Conservation (phyloP, 1,284 basidiomycete genomes). For the Erythrobasidium hasegawianum region DNA sequence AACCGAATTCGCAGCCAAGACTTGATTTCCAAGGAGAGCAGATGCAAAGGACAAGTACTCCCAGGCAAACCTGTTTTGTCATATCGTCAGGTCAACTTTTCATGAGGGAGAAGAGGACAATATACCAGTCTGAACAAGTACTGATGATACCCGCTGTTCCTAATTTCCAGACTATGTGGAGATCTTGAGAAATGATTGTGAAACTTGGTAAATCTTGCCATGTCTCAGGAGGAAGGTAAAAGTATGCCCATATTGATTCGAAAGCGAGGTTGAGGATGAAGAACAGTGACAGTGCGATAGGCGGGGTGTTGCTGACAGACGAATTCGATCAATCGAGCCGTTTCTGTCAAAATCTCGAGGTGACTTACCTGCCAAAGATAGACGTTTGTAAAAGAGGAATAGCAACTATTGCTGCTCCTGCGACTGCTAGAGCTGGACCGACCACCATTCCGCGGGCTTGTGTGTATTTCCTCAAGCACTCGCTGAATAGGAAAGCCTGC, state of each 20-base stretch:
- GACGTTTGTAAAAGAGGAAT: background rate
- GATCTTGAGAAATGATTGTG: constrained; percentile 13
- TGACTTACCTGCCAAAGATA: constrained; percentile 13
- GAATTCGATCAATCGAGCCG: background rate
- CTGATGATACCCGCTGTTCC: constrained; percentile 15
- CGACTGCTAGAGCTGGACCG: constrained; percentile 15
- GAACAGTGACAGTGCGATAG: constrained; percentile 16
- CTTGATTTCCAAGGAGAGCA: constrained; percentile 19
- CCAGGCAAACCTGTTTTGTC: constrained; percentile 26
- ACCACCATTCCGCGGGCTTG: constrained; percentile 18
- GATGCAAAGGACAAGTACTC: constrained; percentile 23
- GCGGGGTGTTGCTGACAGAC: constrained; percentile 15
- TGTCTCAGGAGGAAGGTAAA: constrained; percentile 5
- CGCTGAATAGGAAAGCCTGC: constrained; percentile 19
- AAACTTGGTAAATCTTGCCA: constrained; percentile 15
- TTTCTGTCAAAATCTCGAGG: too few relatives aligned
- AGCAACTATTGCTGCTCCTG: constrained; percentile 4
- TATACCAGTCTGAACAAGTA: constrained; percentile 26
- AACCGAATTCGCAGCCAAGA: constrained; percentile 22
- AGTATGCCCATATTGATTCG: constrained; percentile 10
- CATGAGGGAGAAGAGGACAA: too few relatives aligned
- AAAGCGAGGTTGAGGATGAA: constrained; percentile 3
- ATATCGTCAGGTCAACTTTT: too few relatives aligned
- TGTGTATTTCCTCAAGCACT: constrained; percentile 21
- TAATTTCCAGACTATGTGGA: constrained; percentile 19